These are phyloP conservation scores for Tylopilus subfusipes DNA, from an alignment of 768 basidiomycete species.

Conservation along the genomic window DNA sequence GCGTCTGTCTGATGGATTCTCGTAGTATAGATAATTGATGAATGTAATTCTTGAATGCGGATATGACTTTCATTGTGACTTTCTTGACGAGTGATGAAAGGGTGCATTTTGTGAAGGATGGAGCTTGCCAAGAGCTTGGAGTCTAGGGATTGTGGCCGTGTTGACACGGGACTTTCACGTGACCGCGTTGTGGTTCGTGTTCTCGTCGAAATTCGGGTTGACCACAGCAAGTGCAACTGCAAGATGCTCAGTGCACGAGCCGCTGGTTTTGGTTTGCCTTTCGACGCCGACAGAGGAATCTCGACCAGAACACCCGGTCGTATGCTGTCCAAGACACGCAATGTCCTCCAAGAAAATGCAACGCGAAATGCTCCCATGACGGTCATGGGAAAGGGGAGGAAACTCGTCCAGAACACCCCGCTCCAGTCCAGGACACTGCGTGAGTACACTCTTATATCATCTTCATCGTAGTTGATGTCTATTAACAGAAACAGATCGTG, in stretches of 20 bases:
- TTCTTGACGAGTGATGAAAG: too few species aligned
- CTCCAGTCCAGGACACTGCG: constrained; percentile 30
- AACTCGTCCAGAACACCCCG: constrained; percentile 35
- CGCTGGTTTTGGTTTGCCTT: constrained; percentile 21
- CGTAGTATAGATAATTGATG: not conserved
- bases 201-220: not conserved
- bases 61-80: too few species aligned
- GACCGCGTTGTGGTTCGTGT: constrained; percentile 27
- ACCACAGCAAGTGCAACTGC: constrained; percentile 3
- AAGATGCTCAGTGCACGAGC: constrained; percentile 30
- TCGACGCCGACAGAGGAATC: constrained; percentile 26
- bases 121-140: too few species aligned
- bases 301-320: constrained; percentile 56
- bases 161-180: constrained; percentile 19
- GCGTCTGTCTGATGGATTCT: constrained; percentile 62
- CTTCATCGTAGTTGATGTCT: not conserved
- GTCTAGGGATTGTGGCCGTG: not conserved
- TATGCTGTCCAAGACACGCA: constrained; percentile 36
- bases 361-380: constrained; percentile 37
- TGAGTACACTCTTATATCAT: constrained; percentile 7
- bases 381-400: constrained; percentile 46
- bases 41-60: too few species aligned
- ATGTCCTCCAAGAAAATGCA: constrained; percentile 49
- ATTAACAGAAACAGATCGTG: constrained; percentile 19
- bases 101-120: too few species aligned